These are phyloP conservation scores for Globisporangium paddicum DNA, from an alignment of 352 stramenopile genomes.

Conservation along the genomic window DNA sequence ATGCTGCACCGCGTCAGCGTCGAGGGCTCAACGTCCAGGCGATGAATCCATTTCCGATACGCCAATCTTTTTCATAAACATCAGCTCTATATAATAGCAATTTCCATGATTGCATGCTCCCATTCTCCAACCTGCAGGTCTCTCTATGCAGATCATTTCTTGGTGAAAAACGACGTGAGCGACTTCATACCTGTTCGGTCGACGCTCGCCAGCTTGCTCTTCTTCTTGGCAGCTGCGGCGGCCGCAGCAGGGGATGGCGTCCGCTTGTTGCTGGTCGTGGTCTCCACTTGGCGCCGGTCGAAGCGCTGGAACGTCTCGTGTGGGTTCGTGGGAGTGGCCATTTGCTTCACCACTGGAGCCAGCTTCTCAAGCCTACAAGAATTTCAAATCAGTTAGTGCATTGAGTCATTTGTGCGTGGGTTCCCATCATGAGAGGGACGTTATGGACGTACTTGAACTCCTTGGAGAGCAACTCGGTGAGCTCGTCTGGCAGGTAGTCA, in stretches of 20 bases:
- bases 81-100: not conserved
- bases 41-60: not conserved
- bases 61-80: too few relatives aligned
- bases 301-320: constrained; percentile 19
- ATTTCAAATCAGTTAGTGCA: not conserved
- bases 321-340: not conserved
- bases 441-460: constrained; percentile 58
- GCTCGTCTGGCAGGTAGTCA: constrained; percentile 48
- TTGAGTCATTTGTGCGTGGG: not conserved
- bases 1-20: constrained; percentile 72
- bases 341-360: constrained; percentile 13
- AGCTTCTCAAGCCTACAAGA: constrained; percentile 27
- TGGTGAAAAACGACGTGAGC: constrained; percentile 77
- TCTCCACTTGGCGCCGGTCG: constrained; percentile 26
- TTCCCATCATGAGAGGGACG: not conserved
- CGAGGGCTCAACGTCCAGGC: constrained; percentile 58
- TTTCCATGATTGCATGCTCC: not conserved
- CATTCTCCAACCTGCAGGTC: not conserved
- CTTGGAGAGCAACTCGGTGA: constrained; percentile 39
- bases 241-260: constrained; percentile 22
- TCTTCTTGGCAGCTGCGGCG: constrained; percentile 51
- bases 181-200: constrained; percentile 81
- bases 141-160: constrained; percentile 37
- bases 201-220: constrained; percentile 76
- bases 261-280: constrained; percentile 25